Base-by-base conservation (phyloP, 805 yeast species). In the Saccharomycopsis sp. region DNA sequence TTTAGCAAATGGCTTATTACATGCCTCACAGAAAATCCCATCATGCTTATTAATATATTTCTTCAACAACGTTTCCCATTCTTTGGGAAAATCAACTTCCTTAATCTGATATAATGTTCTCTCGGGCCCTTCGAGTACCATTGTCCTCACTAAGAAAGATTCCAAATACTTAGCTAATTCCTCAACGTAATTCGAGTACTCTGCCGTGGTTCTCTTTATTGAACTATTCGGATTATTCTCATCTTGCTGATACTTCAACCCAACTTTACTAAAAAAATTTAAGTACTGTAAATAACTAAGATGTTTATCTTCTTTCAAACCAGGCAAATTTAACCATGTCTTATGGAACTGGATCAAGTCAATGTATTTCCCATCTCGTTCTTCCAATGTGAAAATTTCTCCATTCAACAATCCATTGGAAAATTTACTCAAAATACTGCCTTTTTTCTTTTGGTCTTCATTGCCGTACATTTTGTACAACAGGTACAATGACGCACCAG, bases 1-100 rank as follows among this genome's bases (percentile, higher is more conserved):
- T 42, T 81, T 81, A 11, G 83, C 64, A 57, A 85, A 88, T 16
- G 55, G 45, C 55, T 76, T 82, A 23, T 73, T 68, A 58, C 97
- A 90, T 0, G 72, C 70, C 3, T 60, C 51, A 58, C 97, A 90
- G 52, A 60, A 82, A 1, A 74, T 24, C 32, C 45, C 45, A 14
- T 37, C 51, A 31, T 22, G 39, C 29, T 40, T 34, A 5, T n/a
- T 24, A 37, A 41, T 11, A 27, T 52, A 42, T 32, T 58, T 41
- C 43, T 56, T 40, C 31, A 44, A 17, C 27, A 49, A 40, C 24
- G 57, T 24, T 19, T 52, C 44, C 67, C 60, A 54, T 11, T 52
- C 53, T 5, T 39, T 26, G 4, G 51, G 53, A 44, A 59, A 60
- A 31, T 61, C 61, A 4, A 38, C 36, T 14, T 57, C 28, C 5